Percentiles rank a stretch among this genome's conserved stretches.
Conservation (phyloP, 2,329 filamentous ascomycete species). For the Claviceps maximensis region DNA sequence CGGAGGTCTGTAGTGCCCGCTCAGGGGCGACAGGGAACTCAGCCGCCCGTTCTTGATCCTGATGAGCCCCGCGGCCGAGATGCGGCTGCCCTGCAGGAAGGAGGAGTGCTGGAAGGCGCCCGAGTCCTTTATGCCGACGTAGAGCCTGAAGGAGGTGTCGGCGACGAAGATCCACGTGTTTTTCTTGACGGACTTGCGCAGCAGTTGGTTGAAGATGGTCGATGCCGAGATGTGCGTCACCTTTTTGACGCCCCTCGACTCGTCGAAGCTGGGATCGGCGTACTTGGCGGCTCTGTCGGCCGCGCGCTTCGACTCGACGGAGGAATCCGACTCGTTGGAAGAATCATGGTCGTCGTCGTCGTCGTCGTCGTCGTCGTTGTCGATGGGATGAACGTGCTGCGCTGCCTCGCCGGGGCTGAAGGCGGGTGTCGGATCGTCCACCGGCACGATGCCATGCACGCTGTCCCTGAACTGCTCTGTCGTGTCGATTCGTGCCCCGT, state of each 20-base stretch:
- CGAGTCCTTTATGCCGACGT: constrained; percentile 79
- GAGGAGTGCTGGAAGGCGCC: constrained; percentile 87
- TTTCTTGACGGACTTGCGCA: constrained; percentile 66
- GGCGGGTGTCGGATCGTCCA: constrained; percentile 44
- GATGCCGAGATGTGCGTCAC: constrained; percentile 54
- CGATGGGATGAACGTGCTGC: constrained; percentile 7
- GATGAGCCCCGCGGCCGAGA: constrained; percentile 72
- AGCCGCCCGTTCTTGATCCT: constrained; percentile 72
- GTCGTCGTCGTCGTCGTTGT: constrained; percentile 3
- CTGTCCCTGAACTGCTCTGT: constrained; percentile 66
- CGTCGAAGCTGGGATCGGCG: constrained; percentile 47
- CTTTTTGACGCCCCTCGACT: constrained; percentile 41
- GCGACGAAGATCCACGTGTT: constrained; percentile 93
- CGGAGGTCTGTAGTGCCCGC: constrained; percentile 77
- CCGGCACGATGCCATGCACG: constrained; percentile 56
- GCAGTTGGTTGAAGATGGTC: constrained; percentile 63
- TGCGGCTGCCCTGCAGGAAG: constrained; percentile 71
- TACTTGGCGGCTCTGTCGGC: constrained; percentile 52
- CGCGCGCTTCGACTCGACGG: constrained; percentile 35
- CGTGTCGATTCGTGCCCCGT: constrained; percentile 64
- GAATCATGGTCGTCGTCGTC: constrained; percentile 9
- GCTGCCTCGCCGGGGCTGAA: constrained; percentile 22
- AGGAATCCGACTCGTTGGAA: constrained; percentile 21
- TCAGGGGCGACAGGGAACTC: constrained; percentile 55
- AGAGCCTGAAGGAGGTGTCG: constrained; percentile 72